Evolutionary conservation across 169 alveolate species (phyloP), one percentile per base, ranked within the genome.

Genomic region (Plasmodium gaboni): DNA sequence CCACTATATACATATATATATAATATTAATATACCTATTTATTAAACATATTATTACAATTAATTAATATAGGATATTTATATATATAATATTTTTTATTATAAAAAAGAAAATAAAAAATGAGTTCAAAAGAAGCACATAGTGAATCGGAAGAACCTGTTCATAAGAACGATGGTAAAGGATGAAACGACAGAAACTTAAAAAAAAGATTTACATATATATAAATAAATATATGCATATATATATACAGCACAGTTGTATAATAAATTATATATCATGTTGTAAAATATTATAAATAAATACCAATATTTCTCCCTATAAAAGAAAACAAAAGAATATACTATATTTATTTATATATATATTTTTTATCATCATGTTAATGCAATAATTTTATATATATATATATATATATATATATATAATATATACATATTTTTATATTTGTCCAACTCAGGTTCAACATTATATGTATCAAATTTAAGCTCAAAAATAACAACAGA

Each of bases 401-500:
- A 15, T 15, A 42, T 44, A 44, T n/a, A 42, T 44, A 44, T 32
- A 12, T n/a, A 7, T n/a, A 6, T 68, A 15, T 15, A 42, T 44
- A 44, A 15, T 15, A 42, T 44, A 44, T 32, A 12, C 38, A 7
- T n/a, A 6, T 68, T 15, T 46, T 50, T 22, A 22, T 42, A 22
- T 51, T 38, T 24, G 19, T 63, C 17, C 44, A 22, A 48, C 38
- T 7, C 28, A 80, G 90, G 90, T 38, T 67, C 90, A 80, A 80
- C 90, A 24, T 48, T 80, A 73, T 80, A 80, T 13, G 90, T 80
- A 61, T 80, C 90, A 51, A 80, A 80, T 60, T 55, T 80, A 68
- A 80, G 90, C 53, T 80, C 90, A 67, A 80, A 68, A 80, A 80
- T 80, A 80, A 80, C 90, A 60, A 80, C 90, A n/a, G 12, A 51